Base-by-base conservation (phyloP, 148 eudicot species). In the Dianthus caryophyllus region DNA sequence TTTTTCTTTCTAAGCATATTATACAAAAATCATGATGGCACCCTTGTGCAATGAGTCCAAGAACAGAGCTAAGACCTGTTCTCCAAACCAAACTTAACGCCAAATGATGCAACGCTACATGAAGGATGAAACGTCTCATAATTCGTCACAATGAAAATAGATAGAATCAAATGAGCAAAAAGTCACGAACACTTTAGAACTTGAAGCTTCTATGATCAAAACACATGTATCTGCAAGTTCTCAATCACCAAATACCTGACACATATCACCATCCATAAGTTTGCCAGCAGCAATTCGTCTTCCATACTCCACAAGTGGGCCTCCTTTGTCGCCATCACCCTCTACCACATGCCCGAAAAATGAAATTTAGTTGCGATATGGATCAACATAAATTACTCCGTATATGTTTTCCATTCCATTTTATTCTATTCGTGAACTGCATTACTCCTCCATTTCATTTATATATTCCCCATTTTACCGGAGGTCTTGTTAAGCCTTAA, bases 221-320 rank as follows among this genome's bases (percentile, higher is more conserved):
- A 0, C 57, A 26, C 29, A 22, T 54, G 25, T 15, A 58, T 29
- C 38, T 46, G 7, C 31, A 1, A 65, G 24, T 30, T 12, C 33
- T 30, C 36, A n/a, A 38, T 12, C 59, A 56, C 15, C 13, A 33
- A 29, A 60, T 76, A 88, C 97, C 96, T 94, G 99, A 76, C 85
- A 80, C 55, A 65, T 64, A 84, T 94, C 99, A 71, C 97, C 99
- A 75, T 85, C 95, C 69, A 79, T 65, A 46, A 94, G 93, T 67
- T 94, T 93, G 62, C 99, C 96, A 21, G 82, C 83, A 41, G 84
- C 84, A 51, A 94, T 82, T 84, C 99, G 84, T 44, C 88, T 84
- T 65, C 83, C 89, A 68, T 94, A 94, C 77, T 90, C 99, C 62
- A 84, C 84, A 18, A 88, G 76, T 65, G 99, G 99, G 16, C 99